Evolutionary conservation across 2,329 filamentous ascomycete species (phyloP).

Genomic region (Simplicillium aogashimaense): DNA sequence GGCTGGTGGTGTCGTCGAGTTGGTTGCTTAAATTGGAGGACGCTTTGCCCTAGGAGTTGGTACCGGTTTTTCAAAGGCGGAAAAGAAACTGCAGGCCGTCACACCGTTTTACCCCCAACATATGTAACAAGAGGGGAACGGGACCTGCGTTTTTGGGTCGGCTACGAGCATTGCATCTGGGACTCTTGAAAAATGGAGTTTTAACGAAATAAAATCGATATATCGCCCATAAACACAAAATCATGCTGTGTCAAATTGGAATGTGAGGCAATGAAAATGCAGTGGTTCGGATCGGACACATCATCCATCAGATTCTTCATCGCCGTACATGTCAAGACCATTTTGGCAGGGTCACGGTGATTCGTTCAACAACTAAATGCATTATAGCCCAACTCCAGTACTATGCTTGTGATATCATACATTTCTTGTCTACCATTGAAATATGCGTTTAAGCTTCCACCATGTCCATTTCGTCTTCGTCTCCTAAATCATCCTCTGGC

Average conservation of each 20-base stretch:
- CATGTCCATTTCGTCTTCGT: conserved; percentile 48
- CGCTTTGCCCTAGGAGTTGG: conserved; percentile 15
- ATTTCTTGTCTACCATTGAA: no score
- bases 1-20: conserved; percentile 90
- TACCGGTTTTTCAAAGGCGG: conserved; percentile 13
- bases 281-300: no score
- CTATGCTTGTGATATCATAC: no score
- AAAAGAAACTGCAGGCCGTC: conserved; percentile 8
- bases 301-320: no score
- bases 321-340: conserved; percentile 3
- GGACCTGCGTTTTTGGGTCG: conserved; percentile 21
- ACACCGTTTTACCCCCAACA: conserved; percentile 1
- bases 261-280: no score
- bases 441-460: conserved; percentile 18
- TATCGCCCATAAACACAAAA: conserved; percentile 19
- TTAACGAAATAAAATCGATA: conserved; percentile 28
- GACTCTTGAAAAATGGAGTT: conserved; percentile 26
- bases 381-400: no score
- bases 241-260: not conserved
- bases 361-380: no score
- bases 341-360: no score
- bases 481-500: conserved; percentile 18
- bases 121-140: no score
- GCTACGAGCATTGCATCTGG: conserved; percentile 32
- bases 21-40: conserved; percentile 60